Evolutionary conservation across 116 monocot genomes (phyloP).

Genomic region (Cymodocea nodosa): DNA sequence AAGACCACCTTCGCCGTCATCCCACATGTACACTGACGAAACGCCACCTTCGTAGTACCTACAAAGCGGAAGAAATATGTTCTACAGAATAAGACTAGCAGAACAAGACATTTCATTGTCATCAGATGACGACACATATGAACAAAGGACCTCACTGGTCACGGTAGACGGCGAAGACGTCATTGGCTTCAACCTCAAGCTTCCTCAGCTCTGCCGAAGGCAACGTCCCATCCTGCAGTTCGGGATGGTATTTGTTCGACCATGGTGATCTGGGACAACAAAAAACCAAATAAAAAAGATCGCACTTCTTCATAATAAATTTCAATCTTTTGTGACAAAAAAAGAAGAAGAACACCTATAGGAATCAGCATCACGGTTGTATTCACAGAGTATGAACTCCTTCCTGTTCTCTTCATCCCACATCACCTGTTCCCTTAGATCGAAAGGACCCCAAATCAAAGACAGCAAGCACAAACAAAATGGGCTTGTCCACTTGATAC

Average conservation of each 20-base stretch:
- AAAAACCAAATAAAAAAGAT: neutral
- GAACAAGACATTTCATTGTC: no score
- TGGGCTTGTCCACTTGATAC: no score
- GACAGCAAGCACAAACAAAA: neutral
- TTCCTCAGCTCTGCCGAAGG: constrained; percentile 65
- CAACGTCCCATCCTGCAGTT: constrained; percentile 75
- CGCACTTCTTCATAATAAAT: neutral
- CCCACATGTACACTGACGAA: constrained; percentile 96
- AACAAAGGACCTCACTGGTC: constrained; percentile 74
- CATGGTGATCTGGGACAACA: constrained; percentile 64
- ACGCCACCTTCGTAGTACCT: constrained; percentile 98
- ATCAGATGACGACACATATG: neutral
- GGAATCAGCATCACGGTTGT: constrained; percentile 96
- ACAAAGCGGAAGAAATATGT: neutral
- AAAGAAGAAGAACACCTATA: constrained; percentile 41
- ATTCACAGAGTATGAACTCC: constrained; percentile 91
- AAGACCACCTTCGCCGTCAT: constrained; percentile 64
- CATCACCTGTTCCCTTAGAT: constrained; percentile 30
- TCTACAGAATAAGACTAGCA: neutral
- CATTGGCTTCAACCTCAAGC: constrained; percentile 89
- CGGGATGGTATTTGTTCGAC: constrained; percentile 81
- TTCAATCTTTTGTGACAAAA: no score
- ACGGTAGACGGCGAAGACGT: constrained; percentile 77
- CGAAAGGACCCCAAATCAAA: neutral
- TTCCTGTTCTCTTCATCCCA: constrained; percentile 47